A percentile compares a stretch with the other conserved stretches of the same genome.
Evolutionary conservation across 2,329 filamentous ascomycete species (phyloP).

Genomic region (Ascochyta pisi): DNA sequence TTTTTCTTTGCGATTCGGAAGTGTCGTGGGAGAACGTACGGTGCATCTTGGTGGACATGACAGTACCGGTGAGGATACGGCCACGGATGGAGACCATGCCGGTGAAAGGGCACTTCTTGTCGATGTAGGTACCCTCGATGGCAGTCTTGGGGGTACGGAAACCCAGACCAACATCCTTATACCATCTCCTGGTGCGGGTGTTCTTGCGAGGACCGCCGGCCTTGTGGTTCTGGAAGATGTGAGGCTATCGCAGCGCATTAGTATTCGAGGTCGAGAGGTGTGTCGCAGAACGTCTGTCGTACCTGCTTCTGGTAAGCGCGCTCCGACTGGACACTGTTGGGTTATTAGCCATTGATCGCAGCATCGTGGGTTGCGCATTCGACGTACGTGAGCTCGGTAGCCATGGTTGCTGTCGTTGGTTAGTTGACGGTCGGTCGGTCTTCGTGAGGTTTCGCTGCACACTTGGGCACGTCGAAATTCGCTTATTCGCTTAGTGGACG

Average conservation of each 20-base stretch:
- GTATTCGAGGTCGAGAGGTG: constrained; percentile 28
- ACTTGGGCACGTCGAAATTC: constrained; percentile 22
- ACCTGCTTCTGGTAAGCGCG: constrained; percentile 94
- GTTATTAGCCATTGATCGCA: constrained; percentile 33
- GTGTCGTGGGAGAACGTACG: constrained; percentile 57
- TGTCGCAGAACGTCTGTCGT: constrained; percentile 29
- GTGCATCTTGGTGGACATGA: constrained; percentile 99
- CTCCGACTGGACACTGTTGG: constrained; percentile 97
- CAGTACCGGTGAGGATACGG: constrained; percentile 99
- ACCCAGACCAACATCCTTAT: constrained; percentile 99
- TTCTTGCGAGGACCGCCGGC: constrained; percentile 67
- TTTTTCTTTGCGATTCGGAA: constrained; percentile 57
- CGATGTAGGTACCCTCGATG: constrained; percentile 99
- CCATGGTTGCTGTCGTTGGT: constrained; percentile 51
- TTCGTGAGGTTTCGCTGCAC: constrained; percentile 25
- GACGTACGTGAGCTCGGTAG: constrained; percentile 54
- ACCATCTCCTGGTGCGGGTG: constrained; percentile 77
- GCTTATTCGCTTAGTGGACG: constrained; percentile 20
- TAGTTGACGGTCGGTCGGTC: constrained; percentile 40
- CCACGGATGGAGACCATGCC: constrained; percentile 99
- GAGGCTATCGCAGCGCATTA: constrained; percentile 71
- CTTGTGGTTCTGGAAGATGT: constrained; percentile 99
- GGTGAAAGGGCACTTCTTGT: constrained; percentile 99
- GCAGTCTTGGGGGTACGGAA: constrained; percentile 98
- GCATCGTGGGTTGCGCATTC: constrained; percentile 10